Conservation (phyloP, 1,284 basidiomycete genomes). For the Rhodotorula sp. region DNA sequence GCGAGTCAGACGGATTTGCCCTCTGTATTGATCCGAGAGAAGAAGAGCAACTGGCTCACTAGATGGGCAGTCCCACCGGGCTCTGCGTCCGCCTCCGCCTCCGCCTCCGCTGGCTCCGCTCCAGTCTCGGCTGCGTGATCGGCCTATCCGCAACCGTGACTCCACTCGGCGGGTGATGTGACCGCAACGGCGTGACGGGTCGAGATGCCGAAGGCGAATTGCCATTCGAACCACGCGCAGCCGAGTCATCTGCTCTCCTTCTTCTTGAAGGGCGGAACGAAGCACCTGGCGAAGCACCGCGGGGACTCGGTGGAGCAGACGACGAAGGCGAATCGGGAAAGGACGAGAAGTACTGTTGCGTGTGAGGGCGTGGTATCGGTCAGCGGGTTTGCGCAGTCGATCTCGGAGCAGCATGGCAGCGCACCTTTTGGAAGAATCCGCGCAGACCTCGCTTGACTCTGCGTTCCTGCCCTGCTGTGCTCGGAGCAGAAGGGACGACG, state of each 20-base stretch:
- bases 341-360: not conserved
- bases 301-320: not conserved
- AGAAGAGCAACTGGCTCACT: slow-evolving; percentile 7
- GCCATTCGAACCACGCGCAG: too few relatives aligned
- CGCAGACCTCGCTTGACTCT: not conserved
- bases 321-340: not conserved
- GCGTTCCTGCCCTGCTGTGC: not conserved
- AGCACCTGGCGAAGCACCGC: not conserved
- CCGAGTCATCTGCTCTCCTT: too few relatives aligned
- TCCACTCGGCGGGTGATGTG: slow-evolving; percentile 27
- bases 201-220: not conserved
- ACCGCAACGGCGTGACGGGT: slow-evolving; percentile 8
- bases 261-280: not conserved
- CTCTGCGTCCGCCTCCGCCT: slow-evolving; percentile 22
- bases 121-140: slow-evolving; percentile 7
- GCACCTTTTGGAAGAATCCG: slow-evolving; percentile 24
- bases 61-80: slow-evolving; percentile 30
- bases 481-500: not conserved
- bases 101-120: slow-evolving; percentile 11
- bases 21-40: not conserved
- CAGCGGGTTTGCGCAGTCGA: too few relatives aligned
- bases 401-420: not conserved
- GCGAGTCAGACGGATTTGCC: too few relatives aligned
- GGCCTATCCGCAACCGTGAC: slow-evolving; percentile 25
- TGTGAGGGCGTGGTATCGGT: fast-evolving